Conservation (phyloP, 768 basidiomycete species). For the Imleria badia region DNA sequence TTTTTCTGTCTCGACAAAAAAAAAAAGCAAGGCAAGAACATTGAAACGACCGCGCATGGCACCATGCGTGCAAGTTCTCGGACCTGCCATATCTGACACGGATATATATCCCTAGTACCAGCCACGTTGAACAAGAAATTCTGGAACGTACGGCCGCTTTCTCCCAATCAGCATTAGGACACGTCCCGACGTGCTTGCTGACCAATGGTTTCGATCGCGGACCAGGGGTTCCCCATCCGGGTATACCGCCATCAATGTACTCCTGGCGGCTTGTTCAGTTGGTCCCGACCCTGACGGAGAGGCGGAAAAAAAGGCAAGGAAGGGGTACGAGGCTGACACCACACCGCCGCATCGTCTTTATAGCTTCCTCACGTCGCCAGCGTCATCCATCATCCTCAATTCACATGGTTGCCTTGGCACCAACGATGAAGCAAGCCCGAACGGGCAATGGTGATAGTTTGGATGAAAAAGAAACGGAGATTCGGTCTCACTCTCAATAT, state of each 20-base stretch:
- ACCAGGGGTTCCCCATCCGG: background rate
- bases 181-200: no score
- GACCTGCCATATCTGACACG: no score
- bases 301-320: background rate
- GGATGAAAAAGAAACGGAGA: background rate
- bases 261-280: background rate
- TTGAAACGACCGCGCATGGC: no score
- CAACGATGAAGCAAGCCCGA: background rate
- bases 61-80: no score
- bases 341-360: background rate
- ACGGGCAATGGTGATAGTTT: background rate
- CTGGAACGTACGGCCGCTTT: no score
- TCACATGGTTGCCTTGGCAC: background rate
- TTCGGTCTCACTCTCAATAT: slow-evolving; percentile 10
- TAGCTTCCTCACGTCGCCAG: no score
- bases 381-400: background rate
- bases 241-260: background rate
- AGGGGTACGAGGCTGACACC: background rate
- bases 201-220: no score
- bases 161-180: no score
- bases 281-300: background rate
- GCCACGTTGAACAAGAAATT: no score
- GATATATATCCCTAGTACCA: no score
- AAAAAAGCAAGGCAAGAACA: no score
- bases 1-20: no score